Base-by-base conservation (phyloP, 805 yeast genomes). In the Ogataea allantospora region DNA sequence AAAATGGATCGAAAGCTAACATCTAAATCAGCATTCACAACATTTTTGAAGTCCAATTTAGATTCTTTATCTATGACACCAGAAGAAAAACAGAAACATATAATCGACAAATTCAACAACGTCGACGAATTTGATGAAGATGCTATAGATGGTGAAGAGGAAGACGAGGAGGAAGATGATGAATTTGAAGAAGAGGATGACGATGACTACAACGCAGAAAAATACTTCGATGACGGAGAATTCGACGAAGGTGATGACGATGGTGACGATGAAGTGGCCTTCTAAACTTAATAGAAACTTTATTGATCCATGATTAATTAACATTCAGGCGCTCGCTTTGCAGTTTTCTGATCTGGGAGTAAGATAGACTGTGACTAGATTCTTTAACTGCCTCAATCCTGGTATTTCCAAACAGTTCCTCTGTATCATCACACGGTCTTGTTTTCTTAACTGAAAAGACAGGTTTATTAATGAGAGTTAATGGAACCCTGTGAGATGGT, bases 201-300 rank as follows among this genome's bases (percentile, higher is more conserved):
- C 48, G 86, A 80, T 53, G 88, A 81, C 57, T 83, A 83, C 53
- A 83, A 83, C 51, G 91, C 91, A 7, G 91, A 83, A 50, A 78
- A 77, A 59, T 83, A 83, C 61, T 83, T 83, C 53, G 88, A 83
- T 54, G 82, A 75, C 47, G 83, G 82, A 29, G 86, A 81, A 46
- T 83, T 78, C 35, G 80, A 74, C 35, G 72, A 65, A 26, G 77
- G 68, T 14, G 80, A 70, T 25, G 82, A 71, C 34, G 80, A 66
- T 22, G 86, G 73, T n/a, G 83, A 74, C 38, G 81, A 73, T 38
- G 87, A 81, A 57, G 88, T 87, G 4, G 87, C 84, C 9, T 81
- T 80, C 47, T 82, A 62, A 55, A 4, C 5, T 15, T 13, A 7
- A 24, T 10, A 9, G 8, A 2, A 8, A 18, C 28, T 9, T 6